Base-by-base conservation (phyloP, 2,329 filamentous ascomycete genomes). In the Grosmannia serpens region DNA sequence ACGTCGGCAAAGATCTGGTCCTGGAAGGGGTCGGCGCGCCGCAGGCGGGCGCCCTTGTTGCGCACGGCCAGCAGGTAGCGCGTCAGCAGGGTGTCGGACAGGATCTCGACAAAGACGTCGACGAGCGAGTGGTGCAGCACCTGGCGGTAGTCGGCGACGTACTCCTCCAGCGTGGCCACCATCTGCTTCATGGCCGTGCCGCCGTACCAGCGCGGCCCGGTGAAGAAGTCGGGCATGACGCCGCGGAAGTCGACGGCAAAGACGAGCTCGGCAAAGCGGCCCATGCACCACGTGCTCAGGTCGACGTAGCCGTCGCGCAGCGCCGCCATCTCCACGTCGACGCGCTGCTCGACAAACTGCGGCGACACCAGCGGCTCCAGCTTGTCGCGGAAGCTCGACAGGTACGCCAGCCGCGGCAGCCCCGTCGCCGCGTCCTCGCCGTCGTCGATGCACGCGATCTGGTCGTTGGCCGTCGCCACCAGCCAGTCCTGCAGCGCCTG, bases 401-500 rank as follows among this genome's bases (percentile, higher is more conserved):
- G 80, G 74, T 96, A 96, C 33, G 88, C 89, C 29, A 88, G 76
- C 35, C 87, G 84, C 3, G 4, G 20, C 29, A 52, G 58, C 27
- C 55, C 55, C 29, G 29, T 41, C 33, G 11, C 46, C 29, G 85
- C 83, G 57, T 89, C 87, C 61, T 89, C 87, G 64, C 87, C 87
- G 68, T 97, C 95, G 70, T 97, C 94, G 67, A 99, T 96, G 72
- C 91, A 96, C 59, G 91, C 91, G 69, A 99, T 97, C 71, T 99
- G 94, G 73, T 99, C 94, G 74, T 99, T 99, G 65, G 95, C 94
- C 59, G 95, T 90, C 52, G 94, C 91, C 57, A 99, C 85, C 58
- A 99, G 86, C 91, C 92, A 99, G 74, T 99, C 94, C 70, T 95
- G 89, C 31, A 96, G 76, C 3, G 87, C 83, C 70, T 95, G 90